Evolutionary conservation across 208 protist genomes (phyloP).

Genomic region (Acanthamoeba royreba): DNA sequence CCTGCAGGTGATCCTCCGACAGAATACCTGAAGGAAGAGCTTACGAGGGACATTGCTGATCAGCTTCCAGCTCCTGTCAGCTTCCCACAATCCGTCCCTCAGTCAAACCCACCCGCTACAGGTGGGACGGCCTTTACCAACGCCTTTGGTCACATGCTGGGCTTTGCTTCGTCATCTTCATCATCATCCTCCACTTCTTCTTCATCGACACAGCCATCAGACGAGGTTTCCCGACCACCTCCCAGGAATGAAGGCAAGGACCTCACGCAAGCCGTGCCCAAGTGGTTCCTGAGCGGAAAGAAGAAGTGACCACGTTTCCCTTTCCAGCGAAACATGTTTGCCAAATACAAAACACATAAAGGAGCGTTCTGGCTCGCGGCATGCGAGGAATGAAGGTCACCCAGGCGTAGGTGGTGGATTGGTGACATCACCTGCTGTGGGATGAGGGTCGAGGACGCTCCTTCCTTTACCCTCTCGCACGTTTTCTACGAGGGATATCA

Average conservation of each 20-base stretch:
- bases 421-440: too few species aligned
- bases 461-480: too few species aligned
- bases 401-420: too few species aligned
- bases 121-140: not conserved
- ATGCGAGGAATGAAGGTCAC: too few species aligned
- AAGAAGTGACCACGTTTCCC: too few species aligned
- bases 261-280: not conserved
- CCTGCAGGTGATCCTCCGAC: not conserved
- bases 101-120: not conserved
- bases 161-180: not conserved
- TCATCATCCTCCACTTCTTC: too few species aligned
- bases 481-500: too few species aligned
- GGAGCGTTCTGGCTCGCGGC: not conserved
- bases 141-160: not conserved
- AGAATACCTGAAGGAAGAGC: slow-evolving; percentile 20
- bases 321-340: too few species aligned
- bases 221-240: not conserved
- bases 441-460: too few species aligned
- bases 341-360: not conserved
- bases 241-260: not conserved
- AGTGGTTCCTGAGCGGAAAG: not conserved
- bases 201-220: not conserved
- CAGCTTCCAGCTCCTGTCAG: not conserved
- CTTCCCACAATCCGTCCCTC: not conserved
- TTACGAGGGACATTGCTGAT: not conserved